Conservation (phyloP, 495 filamentous ascomycete species). For the Podospora bellae-mahoneyi region DNA sequence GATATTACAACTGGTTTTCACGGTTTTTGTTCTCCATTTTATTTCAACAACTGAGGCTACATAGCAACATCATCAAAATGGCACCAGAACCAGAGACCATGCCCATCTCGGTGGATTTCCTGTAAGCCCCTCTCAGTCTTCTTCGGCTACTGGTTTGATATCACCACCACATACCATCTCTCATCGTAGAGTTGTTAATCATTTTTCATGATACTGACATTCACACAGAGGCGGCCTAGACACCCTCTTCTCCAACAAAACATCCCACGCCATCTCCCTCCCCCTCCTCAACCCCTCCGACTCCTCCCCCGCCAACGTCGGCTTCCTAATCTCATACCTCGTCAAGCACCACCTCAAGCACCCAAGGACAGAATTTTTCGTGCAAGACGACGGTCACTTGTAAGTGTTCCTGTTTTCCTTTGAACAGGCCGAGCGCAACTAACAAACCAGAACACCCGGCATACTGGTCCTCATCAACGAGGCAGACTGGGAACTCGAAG, state of each 20-base stretch:
- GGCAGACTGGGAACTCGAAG: slow-evolving; percentile 96
- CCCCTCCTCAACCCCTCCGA: slow-evolving; percentile 59
- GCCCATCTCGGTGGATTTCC: slow-evolving; percentile 1
- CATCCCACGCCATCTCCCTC: slow-evolving; percentile 64
- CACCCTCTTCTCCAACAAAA: slow-evolving; percentile 82
- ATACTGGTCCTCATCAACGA: slow-evolving; percentile 98
- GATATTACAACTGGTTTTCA: too few relatives aligned
- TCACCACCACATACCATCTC: neutral
- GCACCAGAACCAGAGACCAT: neutral
- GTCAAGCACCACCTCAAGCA: slow-evolving; percentile 83
- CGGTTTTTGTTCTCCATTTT: neutral
- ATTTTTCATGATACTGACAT: neutral
- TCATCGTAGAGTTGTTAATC: too few relatives aligned
- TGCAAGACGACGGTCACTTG: slow-evolving; percentile 76
- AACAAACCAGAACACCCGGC: slow-evolving; percentile 71
- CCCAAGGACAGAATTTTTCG: slow-evolving; percentile 80
- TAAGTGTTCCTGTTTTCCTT: slow-evolving; percentile 45
- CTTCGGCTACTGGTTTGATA: neutral
- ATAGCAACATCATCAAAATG: neutral
- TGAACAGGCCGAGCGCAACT: neutral
- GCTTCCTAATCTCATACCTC: slow-evolving; percentile 75
- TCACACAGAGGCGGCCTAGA: slow-evolving; percentile 81
- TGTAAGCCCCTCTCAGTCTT: slow-evolving; percentile 6
- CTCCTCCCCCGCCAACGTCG: slow-evolving; percentile 58
- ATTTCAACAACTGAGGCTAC: neutral